phyloP scores from a whole-genome alignment of 2,329 filamentous ascomycete genomes.

The Colletotrichum higginsianum region DNA sequence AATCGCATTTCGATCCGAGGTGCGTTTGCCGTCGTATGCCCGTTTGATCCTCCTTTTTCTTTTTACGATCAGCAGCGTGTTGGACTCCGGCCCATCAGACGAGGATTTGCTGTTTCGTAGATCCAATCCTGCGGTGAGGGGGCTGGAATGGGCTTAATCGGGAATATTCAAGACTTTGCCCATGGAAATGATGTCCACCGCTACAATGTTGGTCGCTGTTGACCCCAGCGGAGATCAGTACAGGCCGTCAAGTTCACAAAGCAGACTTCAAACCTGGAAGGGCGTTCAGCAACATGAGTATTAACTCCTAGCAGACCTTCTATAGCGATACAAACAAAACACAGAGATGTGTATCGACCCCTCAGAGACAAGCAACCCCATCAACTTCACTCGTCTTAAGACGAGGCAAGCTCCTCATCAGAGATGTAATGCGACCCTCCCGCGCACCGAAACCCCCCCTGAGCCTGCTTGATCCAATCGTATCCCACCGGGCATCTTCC shows the following conservation, averaged over 20 bases:
- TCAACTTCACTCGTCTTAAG: neutral
- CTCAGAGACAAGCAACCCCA: neutral
- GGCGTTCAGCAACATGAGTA: neutral
- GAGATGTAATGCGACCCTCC: constrained; percentile 72
- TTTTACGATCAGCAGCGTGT: neutral
- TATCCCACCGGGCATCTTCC: constrained; percentile 72
- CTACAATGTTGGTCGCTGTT: neutral
- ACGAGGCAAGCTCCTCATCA: constrained; percentile 51
- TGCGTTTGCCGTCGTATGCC: constrained; percentile 10
- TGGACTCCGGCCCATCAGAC: neutral
- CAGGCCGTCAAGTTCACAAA: neutral
- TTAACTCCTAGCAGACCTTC: neutral
- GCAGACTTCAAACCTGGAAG: neutral
- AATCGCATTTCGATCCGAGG: constrained; percentile 28
- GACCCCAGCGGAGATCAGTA: neutral
- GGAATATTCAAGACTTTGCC: no score
- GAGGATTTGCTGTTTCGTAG: neutral
- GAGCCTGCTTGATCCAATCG: constrained; percentile 71
- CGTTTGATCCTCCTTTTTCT: neutral
- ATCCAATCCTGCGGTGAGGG: neutral
- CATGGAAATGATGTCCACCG: neutral
- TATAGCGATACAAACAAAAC: neutral
- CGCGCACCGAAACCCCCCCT: constrained; percentile 75
- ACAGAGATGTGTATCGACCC: neutral
- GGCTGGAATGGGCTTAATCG: no score